These are phyloP conservation scores for Pseudogymnoascus sp. DNA, from an alignment of 2,329 filamentous ascomycete species.

Conservation along the genomic window DNA sequence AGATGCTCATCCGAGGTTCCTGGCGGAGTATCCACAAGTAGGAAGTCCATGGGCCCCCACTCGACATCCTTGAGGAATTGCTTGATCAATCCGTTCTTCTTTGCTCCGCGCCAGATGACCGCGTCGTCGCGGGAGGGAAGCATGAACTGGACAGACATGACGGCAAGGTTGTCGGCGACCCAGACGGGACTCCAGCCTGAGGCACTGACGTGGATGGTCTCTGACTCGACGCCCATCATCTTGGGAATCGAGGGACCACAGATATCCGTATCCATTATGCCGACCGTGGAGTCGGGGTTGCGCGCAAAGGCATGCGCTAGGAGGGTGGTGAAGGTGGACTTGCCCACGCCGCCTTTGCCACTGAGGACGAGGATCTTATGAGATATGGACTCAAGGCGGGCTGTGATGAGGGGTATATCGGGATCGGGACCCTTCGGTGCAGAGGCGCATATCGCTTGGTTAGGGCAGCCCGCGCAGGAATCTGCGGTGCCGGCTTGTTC, in stretches of 20 bases:
- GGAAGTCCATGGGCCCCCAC: slow-evolving; percentile 90
- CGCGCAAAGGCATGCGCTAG: slow-evolving; percentile 83
- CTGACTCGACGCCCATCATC: slow-evolving; percentile 94
- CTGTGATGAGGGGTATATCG: slow-evolving; percentile 81
- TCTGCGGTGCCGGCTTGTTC: slow-evolving; percentile 62
- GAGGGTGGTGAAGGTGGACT: slow-evolving; percentile 86
- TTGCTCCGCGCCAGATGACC: slow-evolving; percentile 93
- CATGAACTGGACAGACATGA: slow-evolving; percentile 99
- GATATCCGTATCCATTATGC: slow-evolving; percentile 97
- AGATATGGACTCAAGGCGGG: slow-evolving; percentile 69
- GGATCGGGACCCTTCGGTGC: slow-evolving; percentile 93
- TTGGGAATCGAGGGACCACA: slow-evolving; percentile 94
- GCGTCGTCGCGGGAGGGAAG: slow-evolving; percentile 87
- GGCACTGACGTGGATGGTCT: slow-evolving; percentile 85
- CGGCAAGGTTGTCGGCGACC: slow-evolving; percentile 86
- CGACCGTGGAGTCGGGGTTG: slow-evolving; percentile 70
- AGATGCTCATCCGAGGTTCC: slow-evolving; percentile 94
- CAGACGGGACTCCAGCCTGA: slow-evolving; percentile 92
- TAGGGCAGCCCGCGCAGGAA: slow-evolving; percentile 89
- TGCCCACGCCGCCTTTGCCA: slow-evolving; percentile 94
- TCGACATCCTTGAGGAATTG: slow-evolving; percentile 96
- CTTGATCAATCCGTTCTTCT: slow-evolving; percentile 98
- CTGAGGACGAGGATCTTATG: slow-evolving; percentile 92
- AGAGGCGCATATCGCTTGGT: slow-evolving; percentile 89
- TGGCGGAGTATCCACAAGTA: slow-evolving; percentile 91